These are phyloP conservation scores for Apophysomyces ossiformis DNA, from an alignment of 371 early-diverging fungal genomes.

Conservation along the genomic window DNA sequence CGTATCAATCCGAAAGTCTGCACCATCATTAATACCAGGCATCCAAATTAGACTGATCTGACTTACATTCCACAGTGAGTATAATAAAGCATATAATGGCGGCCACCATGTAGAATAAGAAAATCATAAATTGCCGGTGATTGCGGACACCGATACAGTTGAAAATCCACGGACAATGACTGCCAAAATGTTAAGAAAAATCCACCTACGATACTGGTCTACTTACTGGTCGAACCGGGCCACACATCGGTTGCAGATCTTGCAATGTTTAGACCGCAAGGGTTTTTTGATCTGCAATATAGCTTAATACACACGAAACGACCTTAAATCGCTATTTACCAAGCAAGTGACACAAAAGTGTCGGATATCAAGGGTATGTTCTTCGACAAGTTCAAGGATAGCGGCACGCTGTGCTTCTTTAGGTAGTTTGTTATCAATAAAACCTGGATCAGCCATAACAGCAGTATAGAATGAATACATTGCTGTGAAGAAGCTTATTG, in stretches of 20 bases:
- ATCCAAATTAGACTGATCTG: background rate
- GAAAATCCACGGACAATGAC: constrained; percentile 98
- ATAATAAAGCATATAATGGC: constrained; percentile 63
- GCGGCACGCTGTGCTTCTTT: constrained; percentile 50
- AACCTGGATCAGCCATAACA: constrained; percentile 84
- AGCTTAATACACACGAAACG: background rate
- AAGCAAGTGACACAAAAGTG: constrained; percentile 87
- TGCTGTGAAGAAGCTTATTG: constrained; percentile 57
- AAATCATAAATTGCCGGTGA: constrained; percentile 85
- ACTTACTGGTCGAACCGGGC: constrained; percentile 97
- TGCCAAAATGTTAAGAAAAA: constrained; percentile 18
- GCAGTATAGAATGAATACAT: constrained; percentile 78
- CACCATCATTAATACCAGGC: too few relatives aligned
- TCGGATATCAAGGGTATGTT: constrained; percentile 70
- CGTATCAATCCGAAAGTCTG: background rate
- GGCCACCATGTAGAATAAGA: constrained; percentile 64
- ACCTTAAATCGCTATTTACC: constrained; percentile 25
- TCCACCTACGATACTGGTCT: constrained; percentile 6
- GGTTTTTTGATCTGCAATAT: constrained; percentile 74
- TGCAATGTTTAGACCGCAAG: constrained; percentile 97
- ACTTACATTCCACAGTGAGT: constrained; percentile 73
- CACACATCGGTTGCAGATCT: constrained; percentile 95
- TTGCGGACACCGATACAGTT: constrained; percentile 88
- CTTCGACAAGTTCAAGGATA: constrained; percentile 72
- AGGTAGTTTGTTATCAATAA: constrained; percentile 56